Conservation (phyloP, 169 alveolate species). For the Cryptosporidium xiaoi region DNA sequence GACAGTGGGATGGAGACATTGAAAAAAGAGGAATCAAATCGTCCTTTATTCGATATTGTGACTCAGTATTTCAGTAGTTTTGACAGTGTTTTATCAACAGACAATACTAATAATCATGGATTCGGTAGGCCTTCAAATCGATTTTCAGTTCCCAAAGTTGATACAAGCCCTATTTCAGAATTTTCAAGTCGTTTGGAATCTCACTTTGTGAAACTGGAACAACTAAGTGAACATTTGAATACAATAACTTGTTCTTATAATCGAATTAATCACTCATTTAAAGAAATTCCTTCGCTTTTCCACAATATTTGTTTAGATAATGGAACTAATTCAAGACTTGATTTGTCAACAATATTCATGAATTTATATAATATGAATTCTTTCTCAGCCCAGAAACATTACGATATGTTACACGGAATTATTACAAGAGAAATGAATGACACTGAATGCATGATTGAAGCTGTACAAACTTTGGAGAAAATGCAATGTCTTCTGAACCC, state of each 20-base stretch:
- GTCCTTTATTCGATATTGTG: constrained; percentile 68
- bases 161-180: constrained; percentile 48
- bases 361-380: constrained; percentile 37
- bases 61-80: constrained; percentile 68
- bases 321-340: constrained; percentile 50
- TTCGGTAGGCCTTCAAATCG: constrained; percentile 45
- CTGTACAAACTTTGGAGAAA: constrained; percentile 75
- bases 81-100: constrained; percentile 56
- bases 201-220: constrained; percentile 44
- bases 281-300: constrained; percentile 49
- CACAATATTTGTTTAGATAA: constrained; percentile 31
- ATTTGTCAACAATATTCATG: constrained; percentile 50
- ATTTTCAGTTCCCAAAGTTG: constrained; percentile 70
- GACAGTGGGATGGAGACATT: constrained; percentile 70
- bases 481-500: constrained; percentile 52
- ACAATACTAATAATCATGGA: not conserved
- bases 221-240: constrained; percentile 52
- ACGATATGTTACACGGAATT: constrained; percentile 46
- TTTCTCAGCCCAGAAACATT: constrained; percentile 40
- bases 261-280: constrained; percentile 1
- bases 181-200: constrained; percentile 50
- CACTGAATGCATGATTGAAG: constrained; percentile 78
- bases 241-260: constrained; percentile 49
- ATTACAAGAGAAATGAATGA: constrained; percentile 75
- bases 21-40: constrained; percentile 60